phyloP scores from a whole-genome alignment of 2,329 filamentous ascomycete genomes.

The Xylariaceae sp. region DNA sequence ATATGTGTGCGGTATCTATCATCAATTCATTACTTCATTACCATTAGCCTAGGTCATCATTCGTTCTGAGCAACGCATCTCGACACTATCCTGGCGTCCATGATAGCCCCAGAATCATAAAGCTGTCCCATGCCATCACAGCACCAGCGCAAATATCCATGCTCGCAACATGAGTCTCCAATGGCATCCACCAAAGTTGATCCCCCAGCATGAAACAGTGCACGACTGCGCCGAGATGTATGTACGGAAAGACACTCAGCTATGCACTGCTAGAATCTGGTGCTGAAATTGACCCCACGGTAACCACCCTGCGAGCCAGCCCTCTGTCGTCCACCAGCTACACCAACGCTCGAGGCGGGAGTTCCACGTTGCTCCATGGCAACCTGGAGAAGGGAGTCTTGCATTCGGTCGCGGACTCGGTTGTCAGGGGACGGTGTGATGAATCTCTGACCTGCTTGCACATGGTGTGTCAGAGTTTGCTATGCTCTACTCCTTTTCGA shows the following conservation, averaged over 20 bases:
- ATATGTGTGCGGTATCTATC: no score
- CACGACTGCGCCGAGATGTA: no score
- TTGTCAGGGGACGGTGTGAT: neutral
- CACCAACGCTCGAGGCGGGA: neutral
- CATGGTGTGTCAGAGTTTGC: neutral
- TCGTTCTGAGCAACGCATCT: no score
- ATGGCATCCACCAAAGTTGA: no score
- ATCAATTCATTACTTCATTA: no score
- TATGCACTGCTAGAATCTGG: neutral
- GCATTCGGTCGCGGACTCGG: conserved; percentile 1
- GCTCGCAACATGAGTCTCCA: no score
- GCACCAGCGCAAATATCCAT: no score
- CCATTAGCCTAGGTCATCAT: no score
- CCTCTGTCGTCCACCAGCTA: neutral
- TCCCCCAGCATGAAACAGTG: no score
- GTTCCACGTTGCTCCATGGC: conserved; percentile 3
- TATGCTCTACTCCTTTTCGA: neutral
- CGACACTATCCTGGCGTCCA: no score
- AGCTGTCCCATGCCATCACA: no score
- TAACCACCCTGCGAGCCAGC: neutral
- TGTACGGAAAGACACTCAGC: neutral
- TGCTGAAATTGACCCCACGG: neutral
- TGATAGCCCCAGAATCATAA: no score
- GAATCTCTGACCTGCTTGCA: neutral
- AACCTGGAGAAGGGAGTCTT: conserved; percentile 5